These are phyloP conservation scores for Naumovozyma castellii DNA, from an alignment of 805 yeast genomes.

Conservation along the genomic window DNA sequence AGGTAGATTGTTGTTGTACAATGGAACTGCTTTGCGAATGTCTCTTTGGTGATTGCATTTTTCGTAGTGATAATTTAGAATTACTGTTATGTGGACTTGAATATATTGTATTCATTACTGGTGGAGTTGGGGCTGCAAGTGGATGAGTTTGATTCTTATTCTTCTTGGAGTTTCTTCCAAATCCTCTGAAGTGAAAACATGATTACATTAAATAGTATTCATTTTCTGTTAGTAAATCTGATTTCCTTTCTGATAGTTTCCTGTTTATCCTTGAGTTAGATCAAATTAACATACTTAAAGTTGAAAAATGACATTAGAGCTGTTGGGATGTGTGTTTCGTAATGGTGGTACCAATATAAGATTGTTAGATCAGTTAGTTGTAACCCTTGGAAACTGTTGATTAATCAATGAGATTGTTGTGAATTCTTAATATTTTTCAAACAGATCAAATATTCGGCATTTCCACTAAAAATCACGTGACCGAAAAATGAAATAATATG, in stretches of 20 bases:
- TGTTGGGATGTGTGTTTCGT: background rate
- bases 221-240: conserved; percentile 5
- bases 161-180: conserved; percentile 48
- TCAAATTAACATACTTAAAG: conserved; percentile 22
- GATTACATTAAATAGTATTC: background rate
- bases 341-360: no score
- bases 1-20: conserved; percentile 9
- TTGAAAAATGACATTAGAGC: conserved; percentile 22
- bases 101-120: conserved; percentile 21
- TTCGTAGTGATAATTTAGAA: conserved; percentile 40
- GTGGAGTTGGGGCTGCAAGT: conserved; percentile 7
- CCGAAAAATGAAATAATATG: no score
- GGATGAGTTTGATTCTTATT: conserved; percentile 30
- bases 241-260: no score
- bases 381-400: background rate
- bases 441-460: background rate
- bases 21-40: conserved; percentile 18
- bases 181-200: conserved; percentile 35
- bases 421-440: background rate
- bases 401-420: background rate
- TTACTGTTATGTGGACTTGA: conserved; percentile 35
- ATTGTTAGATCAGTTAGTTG: background rate
- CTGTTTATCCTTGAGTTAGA: no score
- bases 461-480: background rate
- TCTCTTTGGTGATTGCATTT: conserved; percentile 25